Evolutionary conservation across 345 rosid genomes (phyloP).

Genomic region (Aurinia saxatilis): DNA sequence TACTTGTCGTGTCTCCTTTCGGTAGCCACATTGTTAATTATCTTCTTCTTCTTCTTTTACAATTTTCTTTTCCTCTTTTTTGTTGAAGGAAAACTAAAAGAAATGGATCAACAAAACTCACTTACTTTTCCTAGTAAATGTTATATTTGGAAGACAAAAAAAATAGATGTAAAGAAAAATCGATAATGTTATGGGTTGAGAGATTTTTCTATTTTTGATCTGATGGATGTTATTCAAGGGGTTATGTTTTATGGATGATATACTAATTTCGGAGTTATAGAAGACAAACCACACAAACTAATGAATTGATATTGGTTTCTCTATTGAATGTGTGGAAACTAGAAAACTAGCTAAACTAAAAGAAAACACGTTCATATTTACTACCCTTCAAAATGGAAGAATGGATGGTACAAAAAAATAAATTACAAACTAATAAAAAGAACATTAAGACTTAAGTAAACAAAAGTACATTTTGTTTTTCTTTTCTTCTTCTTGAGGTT

Average conservation of each 20-base stretch:
- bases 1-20: slow-evolving; percentile 24
- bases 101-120: neutral
- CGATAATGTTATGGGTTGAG: neutral
- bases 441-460: too few species aligned
- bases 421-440: too few species aligned
- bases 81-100: neutral
- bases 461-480: too few species aligned
- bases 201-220: neutral
- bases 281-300: slow-evolving; percentile 9
- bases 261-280: slow-evolving; percentile 10
- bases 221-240: slow-evolving; percentile 5
- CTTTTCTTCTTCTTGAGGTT: too few species aligned
- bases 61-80: neutral
- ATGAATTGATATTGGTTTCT: neutral
- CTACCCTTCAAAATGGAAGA: too few species aligned
- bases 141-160: neutral
- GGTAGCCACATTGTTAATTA: slow-evolving; percentile 35
- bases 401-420: too few species aligned
- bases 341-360: neutral
- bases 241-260: slow-evolving; percentile 1
- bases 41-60: neutral
- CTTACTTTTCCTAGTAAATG: neutral
- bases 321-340: neutral
- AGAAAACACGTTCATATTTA: too few species aligned
- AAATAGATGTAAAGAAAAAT: neutral